Conservation (phyloP, 2,329 filamentous ascomycete genomes). For the Xylaria sp. region DNA sequence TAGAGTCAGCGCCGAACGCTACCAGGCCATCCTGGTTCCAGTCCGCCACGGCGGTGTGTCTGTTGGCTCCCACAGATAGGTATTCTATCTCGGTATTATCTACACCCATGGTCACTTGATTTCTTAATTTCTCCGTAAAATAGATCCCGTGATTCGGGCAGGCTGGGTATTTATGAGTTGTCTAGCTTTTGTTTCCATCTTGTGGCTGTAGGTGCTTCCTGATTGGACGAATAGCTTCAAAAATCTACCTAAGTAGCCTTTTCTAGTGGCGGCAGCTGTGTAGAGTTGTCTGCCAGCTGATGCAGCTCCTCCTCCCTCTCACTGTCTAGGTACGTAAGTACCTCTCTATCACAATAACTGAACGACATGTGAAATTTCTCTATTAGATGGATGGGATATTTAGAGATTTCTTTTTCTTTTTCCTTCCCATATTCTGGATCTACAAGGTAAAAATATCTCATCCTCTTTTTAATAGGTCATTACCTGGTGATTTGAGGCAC, state of each 20-base stretch:
- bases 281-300: constrained; percentile 15
- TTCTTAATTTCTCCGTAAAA: background rate
- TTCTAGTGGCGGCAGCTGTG: constrained; percentile 16
- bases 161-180: constrained; percentile 16
- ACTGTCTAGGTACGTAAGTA: background rate
- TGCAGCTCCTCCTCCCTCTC: background rate
- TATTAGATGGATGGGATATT: background rate
- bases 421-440: background rate
- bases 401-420: too few relatives aligned
- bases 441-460: background rate
- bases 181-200: constrained; percentile 21
- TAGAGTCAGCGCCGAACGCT: constrained; percentile 89
- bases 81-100: constrained; percentile 57
- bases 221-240: constrained; percentile 31
- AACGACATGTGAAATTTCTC: background rate
- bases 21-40: constrained; percentile 81
- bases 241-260: constrained; percentile 10
- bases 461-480: background rate
- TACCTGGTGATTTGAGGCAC: background rate
- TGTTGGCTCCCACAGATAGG: constrained; percentile 85
- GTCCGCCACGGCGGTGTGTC: constrained; percentile 88
- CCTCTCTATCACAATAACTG: too few relatives aligned
- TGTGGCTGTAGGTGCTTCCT: constrained; percentile 21
- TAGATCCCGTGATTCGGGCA: background rate
- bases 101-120: constrained; percentile 39